Conservation (phyloP, 345 rosid genomes). For the Noccaea caerulescens region DNA sequence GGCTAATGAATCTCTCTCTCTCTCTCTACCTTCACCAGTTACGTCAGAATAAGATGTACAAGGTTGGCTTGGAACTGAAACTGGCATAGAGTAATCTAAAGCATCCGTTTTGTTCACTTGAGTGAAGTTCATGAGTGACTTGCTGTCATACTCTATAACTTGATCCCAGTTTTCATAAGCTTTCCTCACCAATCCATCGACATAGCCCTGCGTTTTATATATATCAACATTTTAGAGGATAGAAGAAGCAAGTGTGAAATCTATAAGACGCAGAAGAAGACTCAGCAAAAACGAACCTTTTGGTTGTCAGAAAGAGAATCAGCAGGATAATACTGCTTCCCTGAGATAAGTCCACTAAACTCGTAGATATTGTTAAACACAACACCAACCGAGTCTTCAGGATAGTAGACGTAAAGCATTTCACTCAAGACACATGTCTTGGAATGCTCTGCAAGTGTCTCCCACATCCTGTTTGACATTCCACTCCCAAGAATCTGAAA, state of each 20-base stretch:
- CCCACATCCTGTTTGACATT: constrained; percentile 99
- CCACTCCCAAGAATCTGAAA: constrained; percentile 97
- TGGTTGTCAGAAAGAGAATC: constrained; percentile 82
- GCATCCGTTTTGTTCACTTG: constrained; percentile 50
- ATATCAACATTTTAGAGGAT: constrained; percentile 8
- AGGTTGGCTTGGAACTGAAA: constrained; percentile 58
- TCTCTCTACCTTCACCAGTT: constrained; percentile 60
- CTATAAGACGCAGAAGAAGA: constrained; percentile 2
- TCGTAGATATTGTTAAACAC: constrained; percentile 84
- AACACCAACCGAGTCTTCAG: constrained; percentile 69
- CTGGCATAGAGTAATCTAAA: constrained; percentile 54
- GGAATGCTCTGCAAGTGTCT: constrained; percentile 88
- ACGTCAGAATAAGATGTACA: constrained; percentile 57
- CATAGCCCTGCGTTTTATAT: constrained; percentile 55
- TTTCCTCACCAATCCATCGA: constrained; percentile 85
- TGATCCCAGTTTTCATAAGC: constrained; percentile 98
- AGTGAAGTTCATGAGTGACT: constrained; percentile 62
- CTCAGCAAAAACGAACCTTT: constrained; percentile 59
- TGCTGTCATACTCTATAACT: constrained; percentile 86
- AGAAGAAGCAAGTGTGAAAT: background rate
- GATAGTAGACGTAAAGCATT: constrained; percentile 81
- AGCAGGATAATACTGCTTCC: constrained; percentile 66
- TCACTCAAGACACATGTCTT: constrained; percentile 84
- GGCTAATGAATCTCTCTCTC: background rate
- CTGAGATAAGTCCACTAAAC: constrained; percentile 75